Percentiles rank a stretch among this genome's conserved stretches.
Conservation (phyloP, 1,284 basidiomycete genomes). For the Leccinum huronense region DNA sequence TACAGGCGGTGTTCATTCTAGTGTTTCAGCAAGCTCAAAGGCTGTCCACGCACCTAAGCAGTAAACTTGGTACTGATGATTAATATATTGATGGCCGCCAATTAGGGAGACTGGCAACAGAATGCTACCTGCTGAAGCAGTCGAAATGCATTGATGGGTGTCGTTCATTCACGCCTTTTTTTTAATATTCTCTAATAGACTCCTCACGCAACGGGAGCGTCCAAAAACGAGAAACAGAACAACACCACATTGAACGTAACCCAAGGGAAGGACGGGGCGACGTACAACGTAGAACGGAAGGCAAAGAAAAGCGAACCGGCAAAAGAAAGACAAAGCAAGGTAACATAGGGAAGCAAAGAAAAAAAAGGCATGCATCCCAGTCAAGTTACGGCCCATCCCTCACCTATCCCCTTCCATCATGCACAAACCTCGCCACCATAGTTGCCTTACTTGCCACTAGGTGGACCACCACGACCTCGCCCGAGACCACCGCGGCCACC, state of each 20-base stretch:
- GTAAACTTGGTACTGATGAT: too few species aligned
- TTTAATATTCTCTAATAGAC: constrained; percentile 27
- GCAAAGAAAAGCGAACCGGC: constrained; percentile 8
- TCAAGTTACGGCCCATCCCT: constrained; percentile 8
- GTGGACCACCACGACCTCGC: constrained; percentile 36
- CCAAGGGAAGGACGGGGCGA: constrained; percentile 15
- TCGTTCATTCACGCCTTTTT: constrained; percentile 7
- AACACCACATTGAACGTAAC: constrained; percentile 19
- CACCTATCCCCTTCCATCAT: constrained; percentile 4
- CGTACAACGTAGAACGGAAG: constrained; percentile 21
- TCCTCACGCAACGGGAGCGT: constrained; percentile 27
- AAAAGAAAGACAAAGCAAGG: constrained; percentile 15
- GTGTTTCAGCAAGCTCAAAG: neutral
- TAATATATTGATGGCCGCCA: neutral
- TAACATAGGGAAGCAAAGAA: constrained; percentile 15
- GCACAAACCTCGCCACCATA: constrained; percentile 8
- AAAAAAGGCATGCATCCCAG: constrained; percentile 15
- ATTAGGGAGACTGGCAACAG: neutral
- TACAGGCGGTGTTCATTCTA: neutral
- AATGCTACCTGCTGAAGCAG: neutral
- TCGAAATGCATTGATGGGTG: neutral
- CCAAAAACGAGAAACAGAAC: constrained; percentile 16
- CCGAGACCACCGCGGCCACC: constrained; percentile 38
- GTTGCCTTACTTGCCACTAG: constrained; percentile 23
- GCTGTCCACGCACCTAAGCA: neutral